Evolutionary conservation across 2,329 filamentous ascomycete genomes (phyloP), one percentile per base, ranked within the genome.

Genomic region (Arthrobotrys pseudoclavata): DNA sequence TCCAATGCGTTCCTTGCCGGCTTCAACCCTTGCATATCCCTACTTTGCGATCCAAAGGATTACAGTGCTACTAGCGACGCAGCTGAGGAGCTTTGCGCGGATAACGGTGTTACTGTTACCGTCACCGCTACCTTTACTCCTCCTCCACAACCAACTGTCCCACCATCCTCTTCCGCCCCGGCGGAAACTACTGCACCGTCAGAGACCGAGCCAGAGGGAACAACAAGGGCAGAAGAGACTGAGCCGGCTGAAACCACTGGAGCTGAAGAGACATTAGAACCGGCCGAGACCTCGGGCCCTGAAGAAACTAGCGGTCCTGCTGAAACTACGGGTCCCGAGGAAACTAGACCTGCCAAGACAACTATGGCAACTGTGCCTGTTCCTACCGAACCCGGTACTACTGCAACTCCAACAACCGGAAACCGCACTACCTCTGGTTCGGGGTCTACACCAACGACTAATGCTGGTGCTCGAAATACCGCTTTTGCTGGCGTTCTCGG

Each of bases 81-180:
- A 29, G 63, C 70, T 3, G 70, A 75, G 18, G 24, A 13, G 12
- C 55, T 75, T n/a, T 75, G 70, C 24, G 24, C 22, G n/a, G 26
- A 63, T 15, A 63, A 52, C 20, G 63, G 70, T 24, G 70, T 68
- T 13, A 62, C 52, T 3, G 70, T 75, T 12, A 75, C 70, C 5
- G 70, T 75, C 26, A 75, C 70, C n/a, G 70, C 63, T 48, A 68
- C 70, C 5, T 53, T 31, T 20, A 18, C 55, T 29, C 50, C 69
- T 22, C 50, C 69, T 31, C 45, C 63, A 29, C n/a, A n/a, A 15
- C 31, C 62, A 42, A 53, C 63, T 13, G 18, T 12, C 7, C 10
- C 45, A 9, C 34, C 61, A 45, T 24, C 55, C 15, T 64, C 61
- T 26, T 29, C 60, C 4, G 29, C 61, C 9, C 42, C 45, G 7